phyloP scores from a whole-genome alignment of 2,329 filamentous ascomycete genomes.

The Sporothrix pallida region DNA sequence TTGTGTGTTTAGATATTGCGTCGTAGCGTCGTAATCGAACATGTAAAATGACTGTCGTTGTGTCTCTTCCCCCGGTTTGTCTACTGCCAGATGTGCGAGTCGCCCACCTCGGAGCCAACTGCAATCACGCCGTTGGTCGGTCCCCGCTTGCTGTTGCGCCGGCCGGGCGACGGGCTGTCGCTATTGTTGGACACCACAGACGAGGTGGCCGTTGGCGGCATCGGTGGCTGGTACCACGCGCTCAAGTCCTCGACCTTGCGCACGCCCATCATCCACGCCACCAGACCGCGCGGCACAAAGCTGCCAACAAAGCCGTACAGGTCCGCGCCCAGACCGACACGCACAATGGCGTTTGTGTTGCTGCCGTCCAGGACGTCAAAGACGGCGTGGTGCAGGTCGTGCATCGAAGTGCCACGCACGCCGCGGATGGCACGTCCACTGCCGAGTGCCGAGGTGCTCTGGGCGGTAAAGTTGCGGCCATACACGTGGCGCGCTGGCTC shows the following conservation, averaged over 20 bases:
- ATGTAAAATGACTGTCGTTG: conserved; percentile 1
- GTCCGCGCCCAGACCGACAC: conserved; percentile 82
- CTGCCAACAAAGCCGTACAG: conserved; percentile 85
- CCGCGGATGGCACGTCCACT: conserved; percentile 61
- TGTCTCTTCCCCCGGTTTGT: not conserved
- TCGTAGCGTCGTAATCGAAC: conserved; percentile 35
- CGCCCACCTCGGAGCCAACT: conserved; percentile 52
- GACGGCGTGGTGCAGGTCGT: conserved; percentile 82
- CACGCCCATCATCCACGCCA: conserved; percentile 94
- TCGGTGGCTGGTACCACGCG: conserved; percentile 56
- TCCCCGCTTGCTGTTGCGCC: conserved; percentile 37
- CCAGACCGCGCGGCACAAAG: conserved; percentile 75
- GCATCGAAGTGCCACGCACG: conserved; percentile 71
- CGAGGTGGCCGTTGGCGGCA: conserved; percentile 45
- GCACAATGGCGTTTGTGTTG: conserved; percentile 66
- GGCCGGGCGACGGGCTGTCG: conserved; percentile 37
- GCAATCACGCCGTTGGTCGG: conserved; percentile 55
- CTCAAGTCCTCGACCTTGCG: conserved; percentile 64
- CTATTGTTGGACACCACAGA: conserved; percentile 27
- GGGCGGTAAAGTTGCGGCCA: conserved; percentile 64
- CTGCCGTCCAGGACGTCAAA: conserved; percentile 83
- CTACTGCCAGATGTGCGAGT: conserved; percentile 57
- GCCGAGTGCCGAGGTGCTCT: conserved; percentile 61
- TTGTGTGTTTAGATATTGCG: conserved; percentile 18
- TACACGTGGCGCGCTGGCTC: conserved; percentile 65